Base-by-base conservation (phyloP, 495 filamentous ascomycete species). In the Neurospora sp. region DNA sequence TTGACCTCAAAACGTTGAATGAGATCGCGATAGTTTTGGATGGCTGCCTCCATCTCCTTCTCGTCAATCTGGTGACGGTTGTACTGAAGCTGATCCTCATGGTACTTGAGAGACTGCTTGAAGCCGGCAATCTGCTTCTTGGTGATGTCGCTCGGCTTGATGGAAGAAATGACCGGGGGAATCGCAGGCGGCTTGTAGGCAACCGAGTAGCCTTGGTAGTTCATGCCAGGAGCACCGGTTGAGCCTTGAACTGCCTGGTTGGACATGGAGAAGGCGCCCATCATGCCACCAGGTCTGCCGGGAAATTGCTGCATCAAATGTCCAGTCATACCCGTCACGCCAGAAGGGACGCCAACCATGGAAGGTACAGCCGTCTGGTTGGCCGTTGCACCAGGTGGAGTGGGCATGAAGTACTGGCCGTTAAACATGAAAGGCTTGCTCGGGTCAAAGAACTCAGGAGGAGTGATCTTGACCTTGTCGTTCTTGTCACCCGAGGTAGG, bases 41-140 rank as follows among this genome's bases (percentile, higher is more conserved):
- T 81, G 23, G 79, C 76, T 5, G 73, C 71, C 42, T 79, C 77
- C 70, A 83, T 82, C 39, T 78, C 78, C 44, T 79, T 82, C 54
- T 85, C 85, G 72, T 88, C 85, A 72, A 87, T 85, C 73, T 88
- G 86, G 62, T 87, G 83, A 27, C 78, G 81, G 54, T 86, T 85
- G 76, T 82, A 84, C 59, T 82, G 82, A 41, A 86, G 75, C 72
- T 88, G 84, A 69, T 83, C 78, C 66, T 86, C 83, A 46, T 84
- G 79, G 66, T 82, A 82, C 70, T 85, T 86, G 69, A 87, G 78
- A 41, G 81, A 78, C 37, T 79, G 77, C 76, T 85, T 87, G 59
- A 88, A 78, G 16, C 76, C 75, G 9, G 81, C 78, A 66, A 87
- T 81, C 74, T 87, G 84, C 75, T 82, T 84, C 75, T 77, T 83